A percentile compares a stretch with the other conserved stretches of the same genome.
phyloP scores from a whole-genome alignment of 805 yeast genomes.

The Hanseniaspora thailandica region DNA sequence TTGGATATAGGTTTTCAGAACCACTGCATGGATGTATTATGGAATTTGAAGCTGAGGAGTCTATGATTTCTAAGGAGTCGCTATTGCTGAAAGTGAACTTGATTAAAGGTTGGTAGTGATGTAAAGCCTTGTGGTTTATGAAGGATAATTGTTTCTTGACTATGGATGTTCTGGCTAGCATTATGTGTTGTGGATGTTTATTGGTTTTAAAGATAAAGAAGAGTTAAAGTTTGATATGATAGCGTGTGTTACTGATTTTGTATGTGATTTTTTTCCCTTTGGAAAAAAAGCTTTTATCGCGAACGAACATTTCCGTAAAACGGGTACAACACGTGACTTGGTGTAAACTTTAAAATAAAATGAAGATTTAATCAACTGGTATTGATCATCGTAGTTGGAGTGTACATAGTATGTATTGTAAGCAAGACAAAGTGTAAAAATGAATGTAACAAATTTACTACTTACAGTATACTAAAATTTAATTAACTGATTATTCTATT shows the following conservation, averaged over 20 bases:
- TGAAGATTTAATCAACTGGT: neutral
- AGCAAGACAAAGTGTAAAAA: too few relatives aligned
- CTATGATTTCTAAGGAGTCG: conserved; percentile 34
- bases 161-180: neutral
- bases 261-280: neutral
- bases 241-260: too few relatives aligned
- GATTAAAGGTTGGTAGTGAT: conserved; percentile 52
- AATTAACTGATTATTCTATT: too few relatives aligned
- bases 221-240: too few relatives aligned
- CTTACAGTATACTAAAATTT: too few relatives aligned
- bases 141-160: neutral
- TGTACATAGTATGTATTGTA: too few relatives aligned
- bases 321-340: neutral
- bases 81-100: conserved; percentile 57
- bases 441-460: too few relatives aligned
- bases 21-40: conserved; percentile 26
- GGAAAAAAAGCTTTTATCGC: neutral
- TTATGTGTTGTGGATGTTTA: neutral
- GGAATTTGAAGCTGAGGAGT: conserved; percentile 15
- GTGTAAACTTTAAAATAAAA: neutral
- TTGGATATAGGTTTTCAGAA: conserved; percentile 20
- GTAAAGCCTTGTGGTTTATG: neutral
- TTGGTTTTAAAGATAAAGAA: too few relatives aligned
- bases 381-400: neutral
- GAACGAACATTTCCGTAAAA: conserved; percentile 3